Percentiles rank a stretch among this genome's conserved stretches.
These are phyloP conservation scores for Ganoderma boninense DNA, from an alignment of 1,284 basidiomycete species.

Conservation along the genomic window DNA sequence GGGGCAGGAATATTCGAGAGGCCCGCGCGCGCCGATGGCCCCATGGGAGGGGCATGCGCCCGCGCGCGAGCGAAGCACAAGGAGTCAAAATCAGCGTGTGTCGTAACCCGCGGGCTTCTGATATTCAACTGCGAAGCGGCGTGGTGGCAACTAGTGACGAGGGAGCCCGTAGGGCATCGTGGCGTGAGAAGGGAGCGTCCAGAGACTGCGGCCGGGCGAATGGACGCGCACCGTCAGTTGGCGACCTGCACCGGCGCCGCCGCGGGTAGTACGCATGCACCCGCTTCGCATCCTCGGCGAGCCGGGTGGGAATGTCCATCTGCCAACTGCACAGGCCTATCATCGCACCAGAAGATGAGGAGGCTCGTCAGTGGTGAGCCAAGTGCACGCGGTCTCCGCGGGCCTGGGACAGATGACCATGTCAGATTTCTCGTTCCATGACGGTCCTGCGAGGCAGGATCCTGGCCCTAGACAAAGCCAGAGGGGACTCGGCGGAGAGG, in stretches of 20 bases:
- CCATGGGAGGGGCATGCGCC: not conserved
- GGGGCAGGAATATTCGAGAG: not conserved
- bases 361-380: not conserved
- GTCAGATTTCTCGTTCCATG: not conserved
- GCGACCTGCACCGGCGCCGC: not conserved
- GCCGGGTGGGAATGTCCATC: conserved; percentile 2
- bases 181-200: conserved; percentile 19
- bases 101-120: conserved; percentile 20
- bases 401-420: not conserved
- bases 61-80: not conserved
- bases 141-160: conserved; percentile 6
- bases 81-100: conserved; percentile 20
- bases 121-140: conserved; percentile 18
- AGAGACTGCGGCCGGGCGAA: not conserved
- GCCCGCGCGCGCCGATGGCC: not conserved
- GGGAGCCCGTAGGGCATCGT: conserved; percentile 16
- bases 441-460: conserved; percentile 7
- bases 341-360: conserved; percentile 5
- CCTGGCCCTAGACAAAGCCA: not conserved
- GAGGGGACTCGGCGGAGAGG: not conserved
- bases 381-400: conserved; percentile 8
- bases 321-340: not conserved
- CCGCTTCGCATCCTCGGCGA: conserved; percentile 7
- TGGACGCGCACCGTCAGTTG: not conserved
- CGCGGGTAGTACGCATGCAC: not conserved